phyloP scores from a whole-genome alignment of 2,329 filamentous ascomycete species.

The Cladosporium colombiae region DNA sequence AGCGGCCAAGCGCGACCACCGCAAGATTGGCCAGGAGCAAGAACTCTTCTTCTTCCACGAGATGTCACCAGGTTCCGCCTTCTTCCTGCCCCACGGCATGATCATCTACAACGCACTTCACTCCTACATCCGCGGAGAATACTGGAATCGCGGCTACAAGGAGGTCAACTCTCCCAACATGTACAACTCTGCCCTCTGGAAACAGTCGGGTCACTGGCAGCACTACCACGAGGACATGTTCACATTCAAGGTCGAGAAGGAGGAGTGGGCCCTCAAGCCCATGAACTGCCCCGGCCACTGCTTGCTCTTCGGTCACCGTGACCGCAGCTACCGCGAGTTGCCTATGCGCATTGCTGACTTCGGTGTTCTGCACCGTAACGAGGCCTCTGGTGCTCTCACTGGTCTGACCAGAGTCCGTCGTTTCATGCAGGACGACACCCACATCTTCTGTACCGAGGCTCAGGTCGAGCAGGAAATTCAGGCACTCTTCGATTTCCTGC shows the following conservation, averaged over 20 bases:
- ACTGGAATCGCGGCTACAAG: constrained; percentile 89
- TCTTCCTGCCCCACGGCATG: constrained; percentile 89
- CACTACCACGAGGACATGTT: constrained; percentile 97
- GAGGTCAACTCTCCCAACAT: constrained; percentile 97
- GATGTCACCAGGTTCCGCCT: constrained; percentile 86
- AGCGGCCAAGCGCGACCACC: constrained; percentile 95
- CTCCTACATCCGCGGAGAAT: constrained; percentile 78
- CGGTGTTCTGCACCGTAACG: constrained; percentile 91
- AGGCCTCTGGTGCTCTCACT: constrained; percentile 86
- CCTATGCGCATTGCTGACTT: constrained; percentile 94
- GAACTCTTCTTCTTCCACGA: constrained; percentile 98
- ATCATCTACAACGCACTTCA: constrained; percentile 90
- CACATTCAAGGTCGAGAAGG: constrained; percentile 80
- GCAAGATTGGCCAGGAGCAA: constrained; percentile 91
- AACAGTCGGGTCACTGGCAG: constrained; percentile 91
- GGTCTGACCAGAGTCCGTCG: constrained; percentile 89
- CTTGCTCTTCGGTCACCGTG: constrained; percentile 79
- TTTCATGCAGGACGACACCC: constrained; percentile 95
- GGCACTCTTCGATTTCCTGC: constrained; percentile 83
- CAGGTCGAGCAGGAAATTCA: constrained; percentile 77
- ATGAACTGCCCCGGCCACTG: constrained; percentile 99
- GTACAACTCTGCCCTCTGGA: constrained; percentile 92
- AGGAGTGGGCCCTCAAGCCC: constrained; percentile 82
- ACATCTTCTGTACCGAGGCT: constrained; percentile 89
- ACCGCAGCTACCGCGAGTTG: constrained; percentile 84